phyloP scores from a whole-genome alignment of 1,284 basidiomycete genomes.

The Ceratobasidium sp. region DNA sequence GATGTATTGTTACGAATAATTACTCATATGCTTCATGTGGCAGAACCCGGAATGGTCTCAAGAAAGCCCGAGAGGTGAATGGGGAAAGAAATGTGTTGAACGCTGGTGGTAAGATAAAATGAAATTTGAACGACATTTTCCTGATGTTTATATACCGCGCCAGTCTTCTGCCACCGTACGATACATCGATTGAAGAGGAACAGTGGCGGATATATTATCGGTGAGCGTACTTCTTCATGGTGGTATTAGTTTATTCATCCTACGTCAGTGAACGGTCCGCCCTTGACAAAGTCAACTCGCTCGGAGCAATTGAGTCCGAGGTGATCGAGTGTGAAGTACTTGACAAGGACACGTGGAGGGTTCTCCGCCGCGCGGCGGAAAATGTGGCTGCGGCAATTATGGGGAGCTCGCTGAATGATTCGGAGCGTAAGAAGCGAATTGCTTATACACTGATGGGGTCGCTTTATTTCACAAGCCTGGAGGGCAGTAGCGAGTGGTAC shows the following conservation, averaged over 20 bases:
- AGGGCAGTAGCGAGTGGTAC: conserved; percentile 14
- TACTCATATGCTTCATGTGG: not conserved
- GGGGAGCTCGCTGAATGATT: not conserved
- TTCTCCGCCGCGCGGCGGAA: conserved; percentile 14
- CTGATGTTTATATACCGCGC: not conserved
- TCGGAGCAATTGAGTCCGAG: conserved; percentile 1
- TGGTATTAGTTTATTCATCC: not conserved
- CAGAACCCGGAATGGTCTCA: conserved; percentile 8
- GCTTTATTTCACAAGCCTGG: conserved; percentile 20
- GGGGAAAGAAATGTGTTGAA: conserved; percentile 19
- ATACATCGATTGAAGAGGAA: conserved; percentile 19
- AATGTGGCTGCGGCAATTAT: conserved; percentile 28
- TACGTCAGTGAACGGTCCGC: conserved; percentile 21
- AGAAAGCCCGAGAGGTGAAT: conserved; percentile 24
- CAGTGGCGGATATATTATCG: conserved; percentile 30
- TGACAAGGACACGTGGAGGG: conserved; percentile 6
- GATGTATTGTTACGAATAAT: too few species aligned
- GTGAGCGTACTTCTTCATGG: conserved; percentile 10
- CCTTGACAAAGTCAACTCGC: conserved; percentile 26
- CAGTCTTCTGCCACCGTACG: conserved; percentile 30
- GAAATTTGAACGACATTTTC: too few species aligned
- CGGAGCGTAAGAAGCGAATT: conserved; percentile 21
- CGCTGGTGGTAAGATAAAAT: conserved; percentile 22
- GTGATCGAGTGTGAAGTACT: conserved; percentile 1
- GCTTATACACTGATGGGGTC: conserved; percentile 21